phyloP scores from a whole-genome alignment of 768 basidiomycete genomes.

The Multifurca ochricompacta region DNA sequence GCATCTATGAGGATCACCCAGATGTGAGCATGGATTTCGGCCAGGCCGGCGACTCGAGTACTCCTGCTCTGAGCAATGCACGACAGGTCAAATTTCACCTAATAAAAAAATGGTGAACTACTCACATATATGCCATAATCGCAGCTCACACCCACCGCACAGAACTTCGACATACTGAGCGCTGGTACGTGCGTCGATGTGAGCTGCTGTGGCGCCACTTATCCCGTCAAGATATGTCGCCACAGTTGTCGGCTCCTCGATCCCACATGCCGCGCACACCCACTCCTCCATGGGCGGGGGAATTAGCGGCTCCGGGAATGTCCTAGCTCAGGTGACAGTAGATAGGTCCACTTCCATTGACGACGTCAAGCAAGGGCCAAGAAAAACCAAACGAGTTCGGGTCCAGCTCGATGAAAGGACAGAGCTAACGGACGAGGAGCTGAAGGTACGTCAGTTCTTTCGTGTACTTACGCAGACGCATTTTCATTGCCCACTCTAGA shows the following conservation, averaged over 20 bases:
- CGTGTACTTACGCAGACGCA: neutral
- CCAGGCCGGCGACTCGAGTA: constrained; percentile 12
- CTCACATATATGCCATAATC: neutral
- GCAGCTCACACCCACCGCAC: neutral
- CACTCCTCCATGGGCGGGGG: constrained; percentile 13
- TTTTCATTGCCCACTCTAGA: constrained; percentile 33
- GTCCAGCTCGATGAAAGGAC: constrained; percentile 63
- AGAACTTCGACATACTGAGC: constrained; percentile 14
- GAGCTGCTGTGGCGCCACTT: neutral
- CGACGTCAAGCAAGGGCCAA: neutral
- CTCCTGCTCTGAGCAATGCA: neutral
- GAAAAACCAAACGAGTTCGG: constrained; percentile 45
- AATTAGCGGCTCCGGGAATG: neutral
- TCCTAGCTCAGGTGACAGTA: neutral
- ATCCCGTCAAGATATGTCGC: neutral
- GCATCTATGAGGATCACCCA: constrained; percentile 9
- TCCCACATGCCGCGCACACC: constrained; percentile 7
- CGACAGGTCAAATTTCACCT: neutral
- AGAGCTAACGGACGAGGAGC: constrained; percentile 75
- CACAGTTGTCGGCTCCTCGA: neutral
- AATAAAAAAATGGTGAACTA: constrained; percentile 17
- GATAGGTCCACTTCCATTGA: neutral
- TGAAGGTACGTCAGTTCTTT: constrained; percentile 42
- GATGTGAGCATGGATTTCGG: constrained; percentile 27
- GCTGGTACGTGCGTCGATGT: neutral